Conservation (phyloP, 1,284 basidiomycete species). For the Bondarzewia mesenterica region DNA sequence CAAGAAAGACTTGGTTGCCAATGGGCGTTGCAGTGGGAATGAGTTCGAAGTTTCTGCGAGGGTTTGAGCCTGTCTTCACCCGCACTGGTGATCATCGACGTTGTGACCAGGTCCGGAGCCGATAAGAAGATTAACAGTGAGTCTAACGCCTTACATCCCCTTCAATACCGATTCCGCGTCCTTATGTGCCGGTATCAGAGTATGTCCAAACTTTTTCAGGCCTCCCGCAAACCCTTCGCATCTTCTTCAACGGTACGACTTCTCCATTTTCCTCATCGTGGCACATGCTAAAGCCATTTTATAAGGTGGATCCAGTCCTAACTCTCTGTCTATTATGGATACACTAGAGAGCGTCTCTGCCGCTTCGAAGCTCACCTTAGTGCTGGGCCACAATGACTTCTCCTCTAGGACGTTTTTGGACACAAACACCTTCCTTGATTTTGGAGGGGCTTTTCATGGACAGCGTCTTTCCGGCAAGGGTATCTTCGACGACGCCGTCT, state of each 20-base stretch:
- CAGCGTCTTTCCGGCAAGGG: conserved; percentile 35
- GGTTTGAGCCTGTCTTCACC: conserved; percentile 68
- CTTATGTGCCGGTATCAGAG: conserved; percentile 39
- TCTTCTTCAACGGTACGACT: conserved; percentile 60
- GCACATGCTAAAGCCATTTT: conserved; percentile 8
- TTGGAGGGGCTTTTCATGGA: conserved; percentile 59
- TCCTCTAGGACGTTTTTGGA: conserved; percentile 39
- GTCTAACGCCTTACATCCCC: conserved; percentile 4
- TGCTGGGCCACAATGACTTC: conserved; percentile 4
- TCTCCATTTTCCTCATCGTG: background rate
- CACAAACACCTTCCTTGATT: conserved; percentile 44
- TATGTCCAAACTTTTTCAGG: conserved; percentile 67
- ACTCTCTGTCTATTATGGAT: conserved; percentile 28
- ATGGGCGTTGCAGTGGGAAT: conserved; percentile 49
- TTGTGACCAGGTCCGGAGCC: conserved; percentile 56
- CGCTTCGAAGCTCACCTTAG: conserved; percentile 7
- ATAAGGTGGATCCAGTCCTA: conserved; percentile 13
- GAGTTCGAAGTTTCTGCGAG: conserved; percentile 59
- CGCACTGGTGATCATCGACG: conserved; percentile 63
- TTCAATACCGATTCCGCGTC: too few relatives aligned
- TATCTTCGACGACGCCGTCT: conserved; percentile 6
- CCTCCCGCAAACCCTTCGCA: conserved; percentile 65
- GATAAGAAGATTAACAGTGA: conserved; percentile 70
- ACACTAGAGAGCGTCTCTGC: conserved; percentile 19
- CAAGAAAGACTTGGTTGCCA: conserved; percentile 37